Evolutionary conservation across 345 rosid species (phyloP).

Genomic region (Cochlearia excelsa): DNA sequence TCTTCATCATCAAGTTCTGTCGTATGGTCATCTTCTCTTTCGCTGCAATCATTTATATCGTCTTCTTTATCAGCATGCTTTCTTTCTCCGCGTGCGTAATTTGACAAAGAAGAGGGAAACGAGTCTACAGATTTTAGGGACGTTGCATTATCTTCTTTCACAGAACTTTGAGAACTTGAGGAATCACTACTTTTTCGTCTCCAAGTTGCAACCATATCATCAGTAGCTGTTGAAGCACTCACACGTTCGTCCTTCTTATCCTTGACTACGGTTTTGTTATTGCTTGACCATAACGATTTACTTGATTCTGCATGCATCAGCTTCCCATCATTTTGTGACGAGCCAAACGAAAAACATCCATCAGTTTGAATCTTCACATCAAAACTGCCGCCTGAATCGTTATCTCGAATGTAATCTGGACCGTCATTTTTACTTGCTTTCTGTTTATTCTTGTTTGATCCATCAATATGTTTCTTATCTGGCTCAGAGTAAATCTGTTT

Average conservation of each 20-base stretch:
- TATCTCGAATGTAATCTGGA: conserved; percentile 41
- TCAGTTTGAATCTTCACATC: conserved; percentile 53
- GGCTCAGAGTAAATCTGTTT: conserved; percentile 44
- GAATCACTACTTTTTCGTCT: conserved; percentile 76
- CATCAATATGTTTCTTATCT: conserved; percentile 53
- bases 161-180: conserved; percentile 65
- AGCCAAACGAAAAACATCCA: conserved; percentile 76
- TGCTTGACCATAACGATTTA: conserved; percentile 66
- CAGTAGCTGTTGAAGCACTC: conserved; percentile 56
- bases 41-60: conserved; percentile 46
- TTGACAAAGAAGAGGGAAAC: conserved; percentile 64
- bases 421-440: conserved; percentile 48
- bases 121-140: conserved; percentile 62
- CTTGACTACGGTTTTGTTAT: conserved; percentile 41
- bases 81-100: conserved; percentile 60
- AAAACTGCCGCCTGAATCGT: conserved; percentile 46
- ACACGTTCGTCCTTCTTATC: conserved; percentile 51
- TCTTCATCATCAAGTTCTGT: conserved; percentile 88
- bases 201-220: conserved; percentile 76
- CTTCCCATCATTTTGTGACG: conserved; percentile 58
- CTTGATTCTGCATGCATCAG: conserved; percentile 53
- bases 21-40: conserved; percentile 68
- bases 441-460: conserved; percentile 45
- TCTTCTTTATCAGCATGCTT: conserved; percentile 55
- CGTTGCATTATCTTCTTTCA: conserved; percentile 59